A percentile compares a stretch with the other conserved stretches of the same genome.
Conservation (phyloP, 2,329 filamentous ascomycete species). For the Aspergillus sp. region DNA sequence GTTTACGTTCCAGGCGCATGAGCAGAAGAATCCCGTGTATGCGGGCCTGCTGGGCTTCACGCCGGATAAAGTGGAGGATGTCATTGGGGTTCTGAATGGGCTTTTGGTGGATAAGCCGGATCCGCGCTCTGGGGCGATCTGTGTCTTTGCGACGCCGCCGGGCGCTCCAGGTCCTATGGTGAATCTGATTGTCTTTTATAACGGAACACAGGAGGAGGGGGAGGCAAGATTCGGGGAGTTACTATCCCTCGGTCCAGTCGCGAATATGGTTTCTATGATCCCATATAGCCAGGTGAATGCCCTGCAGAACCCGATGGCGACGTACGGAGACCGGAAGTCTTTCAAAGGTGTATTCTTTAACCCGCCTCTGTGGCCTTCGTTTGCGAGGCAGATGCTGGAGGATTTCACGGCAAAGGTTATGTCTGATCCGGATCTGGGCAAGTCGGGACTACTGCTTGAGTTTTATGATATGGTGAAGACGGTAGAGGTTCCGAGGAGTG, state of each 20-base stretch:
- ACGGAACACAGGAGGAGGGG: constrained; percentile 30
- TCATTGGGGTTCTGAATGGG: background rate
- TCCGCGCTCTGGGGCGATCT: constrained; percentile 6
- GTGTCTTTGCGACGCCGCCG: constrained; percentile 7
- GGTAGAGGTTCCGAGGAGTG: constrained; percentile 33
- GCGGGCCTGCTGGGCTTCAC: constrained; percentile 32
- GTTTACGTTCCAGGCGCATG: constrained; percentile 39
- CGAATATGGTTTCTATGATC: constrained; percentile 40
- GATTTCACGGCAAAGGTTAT: constrained; percentile 31
- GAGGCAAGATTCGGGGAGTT: constrained; percentile 38
- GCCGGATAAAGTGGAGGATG: constrained; percentile 21
- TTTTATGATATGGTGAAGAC: constrained; percentile 44
- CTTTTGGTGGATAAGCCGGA: constrained; percentile 7
- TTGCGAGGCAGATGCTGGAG: constrained; percentile 32
- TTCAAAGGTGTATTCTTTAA: constrained; percentile 49
- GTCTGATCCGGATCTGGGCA: constrained; percentile 29
- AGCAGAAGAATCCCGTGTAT: constrained; percentile 34
- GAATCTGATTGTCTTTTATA: constrained; percentile 17
- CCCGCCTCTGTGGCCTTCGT: constrained; percentile 39
- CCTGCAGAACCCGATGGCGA: constrained; percentile 37
- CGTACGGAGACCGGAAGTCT: constrained; percentile 41
- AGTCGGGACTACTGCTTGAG: constrained; percentile 41
- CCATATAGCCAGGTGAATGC: constrained; percentile 46
- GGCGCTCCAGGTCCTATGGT: constrained; percentile 10
- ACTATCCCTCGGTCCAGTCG: constrained; percentile 37